A percentile compares a stretch with the other conserved stretches of the same genome.
Conservation (phyloP, 371 early-diverging fungal species). For the Mortierella sp. region DNA sequence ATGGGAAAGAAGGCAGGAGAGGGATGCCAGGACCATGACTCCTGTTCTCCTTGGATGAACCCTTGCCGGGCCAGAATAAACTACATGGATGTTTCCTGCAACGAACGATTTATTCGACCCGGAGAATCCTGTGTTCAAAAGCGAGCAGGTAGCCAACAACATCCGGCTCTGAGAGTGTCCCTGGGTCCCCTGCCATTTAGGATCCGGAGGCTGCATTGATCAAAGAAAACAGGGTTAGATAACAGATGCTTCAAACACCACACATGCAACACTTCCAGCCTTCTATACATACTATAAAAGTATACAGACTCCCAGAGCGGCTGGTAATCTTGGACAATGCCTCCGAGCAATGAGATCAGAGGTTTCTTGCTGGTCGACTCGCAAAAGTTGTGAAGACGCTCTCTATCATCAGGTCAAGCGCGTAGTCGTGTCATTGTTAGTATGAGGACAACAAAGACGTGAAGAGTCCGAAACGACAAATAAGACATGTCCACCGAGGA, state of each 20-base stretch:
- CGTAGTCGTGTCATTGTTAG: not conserved
- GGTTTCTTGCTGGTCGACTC: constrained; percentile 68
- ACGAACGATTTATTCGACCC: no score
- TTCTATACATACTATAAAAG: constrained; percentile 77
- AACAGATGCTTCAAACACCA: not conserved
- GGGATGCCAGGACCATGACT: constrained; percentile 10
- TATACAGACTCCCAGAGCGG: constrained; percentile 94
- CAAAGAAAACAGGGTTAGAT: constrained; percentile 2
- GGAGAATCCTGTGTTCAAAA: no score
- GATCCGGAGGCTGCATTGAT: no score
- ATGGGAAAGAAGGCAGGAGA: not conserved
- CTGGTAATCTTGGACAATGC: constrained; percentile 86
- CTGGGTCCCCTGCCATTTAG: no score
- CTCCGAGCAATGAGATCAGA: constrained; percentile 64
- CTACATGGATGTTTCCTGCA: no score
- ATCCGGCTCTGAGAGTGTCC: no score
- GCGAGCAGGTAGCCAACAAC: no score
- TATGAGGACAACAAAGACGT: not conserved
- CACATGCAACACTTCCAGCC: no score
- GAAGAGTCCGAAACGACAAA: constrained; percentile 1
- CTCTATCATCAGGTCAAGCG: constrained; percentile 19
- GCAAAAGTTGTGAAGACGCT: constrained; percentile 61
- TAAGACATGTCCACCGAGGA: not conserved
- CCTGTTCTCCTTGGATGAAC: not conserved
- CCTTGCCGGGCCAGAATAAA: not conserved